phyloP scores from a whole-genome alignment of 768 basidiomycete species.

The Mycena epipterygia region DNA sequence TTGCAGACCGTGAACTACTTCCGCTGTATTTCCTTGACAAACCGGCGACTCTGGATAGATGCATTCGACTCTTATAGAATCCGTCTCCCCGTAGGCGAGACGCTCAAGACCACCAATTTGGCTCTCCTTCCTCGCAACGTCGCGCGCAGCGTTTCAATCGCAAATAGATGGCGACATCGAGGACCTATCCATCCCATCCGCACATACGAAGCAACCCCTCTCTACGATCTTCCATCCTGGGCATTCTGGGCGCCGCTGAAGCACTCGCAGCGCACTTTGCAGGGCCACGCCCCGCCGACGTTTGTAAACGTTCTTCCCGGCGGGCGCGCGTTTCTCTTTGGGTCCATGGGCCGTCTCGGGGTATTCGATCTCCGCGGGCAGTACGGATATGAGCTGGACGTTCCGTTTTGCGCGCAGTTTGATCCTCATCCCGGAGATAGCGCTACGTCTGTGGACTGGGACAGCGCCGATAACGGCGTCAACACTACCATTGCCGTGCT shows the following conservation, averaged over 20 bases:
- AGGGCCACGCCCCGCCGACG: slow-evolving; percentile 26
- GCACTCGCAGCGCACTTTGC: slow-evolving; percentile 8
- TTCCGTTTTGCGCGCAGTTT: slow-evolving; percentile 20
- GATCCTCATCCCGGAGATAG: slow-evolving; percentile 9
- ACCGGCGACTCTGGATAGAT: slow-evolving; percentile 26
- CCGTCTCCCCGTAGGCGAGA: slow-evolving; percentile 27
- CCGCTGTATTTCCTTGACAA: slow-evolving; percentile 17
- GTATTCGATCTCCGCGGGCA: slow-evolving; percentile 25
- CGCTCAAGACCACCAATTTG: slow-evolving; percentile 24
- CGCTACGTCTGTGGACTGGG: slow-evolving; percentile 18
- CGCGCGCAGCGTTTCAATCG: slow-evolving; percentile 24
- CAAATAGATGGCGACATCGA: neutral
- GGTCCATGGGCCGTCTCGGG: slow-evolving; percentile 28
- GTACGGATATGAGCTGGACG: slow-evolving; percentile 16
- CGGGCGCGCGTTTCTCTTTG: slow-evolving; percentile 28
- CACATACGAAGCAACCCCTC: slow-evolving; percentile 13
- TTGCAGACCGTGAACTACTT: slow-evolving; percentile 27
- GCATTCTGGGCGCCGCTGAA: slow-evolving; percentile 25
- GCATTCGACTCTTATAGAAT: slow-evolving; percentile 26
- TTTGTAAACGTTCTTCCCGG: slow-evolving; percentile 32
- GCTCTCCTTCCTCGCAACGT: slow-evolving; percentile 15
- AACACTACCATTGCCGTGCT: slow-evolving; percentile 18
- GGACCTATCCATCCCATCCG: slow-evolving; percentile 16
- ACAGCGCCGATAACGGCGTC: slow-evolving; percentile 31
- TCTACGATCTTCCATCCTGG: slow-evolving; percentile 31